Evolutionary conservation across 1,284 basidiomycete species (phyloP).

Genomic region (Sutorius eximius): DNA sequence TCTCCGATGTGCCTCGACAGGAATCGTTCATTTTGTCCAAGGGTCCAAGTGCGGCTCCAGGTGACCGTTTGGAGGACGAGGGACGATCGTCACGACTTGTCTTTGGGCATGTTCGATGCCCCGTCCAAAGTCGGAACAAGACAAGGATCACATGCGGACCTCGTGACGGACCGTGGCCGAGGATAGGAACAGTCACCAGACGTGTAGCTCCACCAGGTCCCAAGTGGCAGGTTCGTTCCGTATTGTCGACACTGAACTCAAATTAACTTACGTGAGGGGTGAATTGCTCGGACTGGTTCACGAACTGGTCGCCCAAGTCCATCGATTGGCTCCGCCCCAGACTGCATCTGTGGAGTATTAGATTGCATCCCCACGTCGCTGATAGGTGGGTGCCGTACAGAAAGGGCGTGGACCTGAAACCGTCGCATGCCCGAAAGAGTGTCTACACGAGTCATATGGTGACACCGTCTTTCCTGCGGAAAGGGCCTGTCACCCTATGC

Average conservation of each 20-base stretch:
- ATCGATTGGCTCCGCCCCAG: slow-evolving; percentile 9
- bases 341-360: slow-evolving; percentile 9
- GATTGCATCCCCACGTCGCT: slow-evolving; percentile 22
- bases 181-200: slow-evolving; percentile 6
- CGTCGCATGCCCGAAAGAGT: slow-evolving; percentile 20
- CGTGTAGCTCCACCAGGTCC: neutral
- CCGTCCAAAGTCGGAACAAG: slow-evolving; percentile 4
- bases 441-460: slow-evolving; percentile 5
- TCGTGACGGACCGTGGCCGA: neutral
- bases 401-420: slow-evolving; percentile 17
- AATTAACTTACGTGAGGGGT: slow-evolving; percentile 4
- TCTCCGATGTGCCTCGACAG: neutral
- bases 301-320: slow-evolving; percentile 1
- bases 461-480: slow-evolving; percentile 7
- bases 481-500: slow-evolving; percentile 14
- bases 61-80: slow-evolving; percentile 5
- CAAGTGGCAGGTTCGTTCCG: slow-evolving; percentile 17
- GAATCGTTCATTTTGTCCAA: neutral
- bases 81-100: neutral
- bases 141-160: neutral
- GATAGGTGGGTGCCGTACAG: slow-evolving; percentile 18
- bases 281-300: slow-evolving; percentile 11
- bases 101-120: neutral
- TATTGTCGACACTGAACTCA: slow-evolving; percentile 8
- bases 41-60: slow-evolving; percentile 1